Percentiles rank a stretch among this genome's conserved stretches.
phyloP scores from a whole-genome alignment of 148 eudicot genomes.

The Heliosperma pusillum region DNA sequence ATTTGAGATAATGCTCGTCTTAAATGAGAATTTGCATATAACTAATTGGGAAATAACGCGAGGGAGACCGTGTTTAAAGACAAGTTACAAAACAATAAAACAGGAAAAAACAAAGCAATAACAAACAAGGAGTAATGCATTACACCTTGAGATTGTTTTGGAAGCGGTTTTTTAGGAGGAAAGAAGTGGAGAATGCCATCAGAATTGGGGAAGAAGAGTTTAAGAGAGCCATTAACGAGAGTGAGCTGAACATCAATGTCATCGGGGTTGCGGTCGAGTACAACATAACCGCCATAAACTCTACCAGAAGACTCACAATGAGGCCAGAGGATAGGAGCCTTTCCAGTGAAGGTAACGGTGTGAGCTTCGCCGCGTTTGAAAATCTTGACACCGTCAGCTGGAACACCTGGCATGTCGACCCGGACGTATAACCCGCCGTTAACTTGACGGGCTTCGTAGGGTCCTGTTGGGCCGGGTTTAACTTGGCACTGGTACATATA shows the following conservation, averaged over 20 bases:
- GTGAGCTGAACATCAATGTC: neutral
- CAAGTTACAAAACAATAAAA: too few relatives aligned
- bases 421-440: neutral
- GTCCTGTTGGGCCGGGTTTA: neutral
- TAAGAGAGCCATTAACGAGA: neutral
- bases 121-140: too few relatives aligned
- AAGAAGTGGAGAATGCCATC: conserved; percentile 10
- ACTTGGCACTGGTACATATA: too few relatives aligned
- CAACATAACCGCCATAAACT: conserved; percentile 13
- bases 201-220: neutral
- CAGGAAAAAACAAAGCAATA: too few relatives aligned
- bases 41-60: too few relatives aligned
- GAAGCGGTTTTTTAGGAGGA: neutral
- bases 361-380: neutral
- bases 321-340: conserved; percentile 1
- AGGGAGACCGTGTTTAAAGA: too few relatives aligned
- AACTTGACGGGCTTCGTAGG: too few relatives aligned
- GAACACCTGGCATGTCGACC: conserved; percentile 20
- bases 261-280: neutral
- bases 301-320: neutral
- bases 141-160: neutral
- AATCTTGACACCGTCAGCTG: neutral
- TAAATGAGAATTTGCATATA: too few relatives aligned
- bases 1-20: too few relatives aligned
- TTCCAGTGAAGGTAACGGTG: conserved; percentile 10